These are phyloP conservation scores for Aspergillus ruber DNA, from an alignment of 2,329 filamentous ascomycete genomes.

Conservation along the genomic window DNA sequence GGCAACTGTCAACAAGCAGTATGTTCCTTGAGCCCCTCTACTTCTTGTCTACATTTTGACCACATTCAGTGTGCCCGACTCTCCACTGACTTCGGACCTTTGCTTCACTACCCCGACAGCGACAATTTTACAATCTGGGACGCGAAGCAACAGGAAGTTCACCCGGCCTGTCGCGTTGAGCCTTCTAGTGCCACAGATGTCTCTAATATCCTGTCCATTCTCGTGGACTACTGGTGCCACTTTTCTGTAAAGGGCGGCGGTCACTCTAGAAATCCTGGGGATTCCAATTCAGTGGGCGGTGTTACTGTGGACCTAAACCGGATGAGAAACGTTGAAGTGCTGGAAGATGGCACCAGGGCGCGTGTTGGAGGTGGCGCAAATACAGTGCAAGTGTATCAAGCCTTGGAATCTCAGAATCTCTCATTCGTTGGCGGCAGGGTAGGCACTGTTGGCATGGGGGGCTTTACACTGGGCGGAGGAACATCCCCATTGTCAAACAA, in stretches of 20 bases:
- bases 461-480: conserved; percentile 34
- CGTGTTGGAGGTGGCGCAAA: conserved; percentile 4
- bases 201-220: conserved; percentile 9
- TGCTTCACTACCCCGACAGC: conserved; percentile 2
- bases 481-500: conserved; percentile 26
- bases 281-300: neutral
- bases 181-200: conserved; percentile 11
- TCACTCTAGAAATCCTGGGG: neutral
- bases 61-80: neutral
- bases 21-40: neutral
- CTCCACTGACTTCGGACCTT: neutral
- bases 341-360: conserved; percentile 3
- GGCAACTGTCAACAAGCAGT: neutral
- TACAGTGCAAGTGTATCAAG: conserved; percentile 4
- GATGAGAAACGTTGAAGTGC: conserved; percentile 7
- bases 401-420: conserved; percentile 6
- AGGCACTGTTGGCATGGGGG: conserved; percentile 34
- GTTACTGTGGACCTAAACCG: neutral
- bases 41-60: too few relatives aligned
- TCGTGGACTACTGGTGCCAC: conserved; percentile 15
- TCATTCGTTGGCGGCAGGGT: conserved; percentile 32
- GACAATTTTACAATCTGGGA: conserved; percentile 12
- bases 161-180: conserved; percentile 13
- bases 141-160: conserved; percentile 11
- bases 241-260: neutral